These are phyloP conservation scores for Houttuynia cordata DNA, from an alignment of 164 flowering plant species.

Conservation along the genomic window DNA sequence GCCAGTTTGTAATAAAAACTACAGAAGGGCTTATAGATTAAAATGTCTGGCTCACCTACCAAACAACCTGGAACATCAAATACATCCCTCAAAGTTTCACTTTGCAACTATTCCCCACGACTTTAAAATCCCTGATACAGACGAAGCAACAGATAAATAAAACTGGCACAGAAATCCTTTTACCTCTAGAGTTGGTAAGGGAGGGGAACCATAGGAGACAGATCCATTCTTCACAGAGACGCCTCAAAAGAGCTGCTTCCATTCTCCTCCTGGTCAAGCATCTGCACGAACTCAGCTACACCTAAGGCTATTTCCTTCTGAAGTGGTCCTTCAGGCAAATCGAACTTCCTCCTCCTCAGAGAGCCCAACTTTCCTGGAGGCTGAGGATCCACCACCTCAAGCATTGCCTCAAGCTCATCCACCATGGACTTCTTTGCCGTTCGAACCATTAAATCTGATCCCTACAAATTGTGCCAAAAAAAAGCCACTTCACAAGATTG, in stretches of 20 bases:
- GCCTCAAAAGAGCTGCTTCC: slow-evolving; percentile 21
- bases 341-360: slow-evolving; percentile 71
- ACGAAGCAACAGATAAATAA: too few species aligned
- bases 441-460: slow-evolving; percentile 77
- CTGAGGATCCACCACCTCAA: slow-evolving; percentile 91
- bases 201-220: not conserved
- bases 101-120: not conserved
- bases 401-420: slow-evolving; percentile 92
- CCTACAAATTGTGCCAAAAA: slow-evolving; percentile 22
- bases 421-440: slow-evolving; percentile 71
- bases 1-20: too few species aligned
- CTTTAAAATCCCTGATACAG: not conserved
- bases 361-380: slow-evolving; percentile 50
- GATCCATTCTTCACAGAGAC: slow-evolving; percentile 16
- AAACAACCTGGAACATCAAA: not conserved
- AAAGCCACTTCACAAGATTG: not conserved
- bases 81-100: slow-evolving; percentile 5
- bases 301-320: slow-evolving; percentile 78
- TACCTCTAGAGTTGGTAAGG: not conserved
- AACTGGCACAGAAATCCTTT: not conserved
- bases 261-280: slow-evolving; percentile 52
- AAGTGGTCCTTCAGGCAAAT: slow-evolving; percentile 52
- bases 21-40: too few species aligned
- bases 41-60: not conserved
- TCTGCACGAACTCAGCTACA: slow-evolving; percentile 70